Evolutionary conservation across 2,329 filamentous ascomycete species (phyloP).

Genomic region (Clonostachys byssicola): DNA sequence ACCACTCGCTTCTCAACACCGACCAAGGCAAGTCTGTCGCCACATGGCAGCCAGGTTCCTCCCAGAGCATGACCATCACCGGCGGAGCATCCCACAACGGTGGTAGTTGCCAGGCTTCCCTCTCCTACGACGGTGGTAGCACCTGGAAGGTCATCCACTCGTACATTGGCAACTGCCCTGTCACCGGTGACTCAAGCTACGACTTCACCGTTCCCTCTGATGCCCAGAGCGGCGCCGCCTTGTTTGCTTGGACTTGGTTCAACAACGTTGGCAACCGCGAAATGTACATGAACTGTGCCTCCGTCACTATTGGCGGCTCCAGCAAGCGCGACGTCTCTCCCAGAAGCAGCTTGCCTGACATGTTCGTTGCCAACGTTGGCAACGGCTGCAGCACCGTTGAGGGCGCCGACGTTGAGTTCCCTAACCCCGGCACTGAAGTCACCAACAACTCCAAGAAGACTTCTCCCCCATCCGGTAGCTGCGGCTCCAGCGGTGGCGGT

Average conservation of each 20-base stretch:
- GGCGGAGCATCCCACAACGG: conserved; percentile 63
- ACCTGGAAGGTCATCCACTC: conserved; percentile 66
- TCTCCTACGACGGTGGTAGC: conserved; percentile 68
- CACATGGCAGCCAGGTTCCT: conserved; percentile 57
- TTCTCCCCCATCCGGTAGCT: conserved; percentile 24
- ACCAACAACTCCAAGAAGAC: conserved; percentile 27
- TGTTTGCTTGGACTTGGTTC: conserved; percentile 77
- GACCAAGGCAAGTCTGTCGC: conserved; percentile 47
- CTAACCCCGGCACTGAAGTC: conserved; percentile 58
- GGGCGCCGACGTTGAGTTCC: conserved; percentile 57
- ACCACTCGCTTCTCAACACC: conserved; percentile 42
- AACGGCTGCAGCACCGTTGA: conserved; percentile 56
- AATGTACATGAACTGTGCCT: conserved; percentile 85
- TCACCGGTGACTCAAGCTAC: conserved; percentile 41
- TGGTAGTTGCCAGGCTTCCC: conserved; percentile 71
- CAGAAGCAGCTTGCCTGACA: conserved; percentile 55
- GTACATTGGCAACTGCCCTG: conserved; percentile 51
- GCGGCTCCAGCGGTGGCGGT: conserved; percentile 11
- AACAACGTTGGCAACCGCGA: conserved; percentile 75
- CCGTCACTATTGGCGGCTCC: conserved; percentile 53
- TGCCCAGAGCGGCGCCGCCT: conserved; percentile 53
- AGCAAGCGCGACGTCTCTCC: conserved; percentile 15
- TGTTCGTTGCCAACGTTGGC: conserved; percentile 69
- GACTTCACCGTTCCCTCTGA: conserved; percentile 63
- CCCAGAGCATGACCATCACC: conserved; percentile 59